Evolutionary conservation across 257 asterid genomes (phyloP).

Genomic region (Lavandula angustifolia): DNA sequence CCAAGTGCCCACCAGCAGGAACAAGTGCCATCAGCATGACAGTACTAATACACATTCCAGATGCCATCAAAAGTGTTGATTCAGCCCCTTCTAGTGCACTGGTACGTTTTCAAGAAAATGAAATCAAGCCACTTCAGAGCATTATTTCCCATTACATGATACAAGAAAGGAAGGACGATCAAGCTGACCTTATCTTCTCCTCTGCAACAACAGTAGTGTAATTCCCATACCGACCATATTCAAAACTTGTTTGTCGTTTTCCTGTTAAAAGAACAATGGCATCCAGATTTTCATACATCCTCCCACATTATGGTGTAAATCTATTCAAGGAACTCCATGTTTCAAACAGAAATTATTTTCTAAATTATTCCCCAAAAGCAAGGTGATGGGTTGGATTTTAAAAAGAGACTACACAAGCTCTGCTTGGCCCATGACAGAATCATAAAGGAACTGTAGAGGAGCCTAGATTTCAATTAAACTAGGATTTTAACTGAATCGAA

Average conservation of each 20-base stretch:
- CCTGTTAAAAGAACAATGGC: slow-evolving; percentile 49
- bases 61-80: slow-evolving; percentile 72
- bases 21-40: slow-evolving; percentile 77
- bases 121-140: slow-evolving; percentile 1
- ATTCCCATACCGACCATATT: slow-evolving; percentile 92
- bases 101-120: slow-evolving; percentile 31
- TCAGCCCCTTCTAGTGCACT: slow-evolving; percentile 98
- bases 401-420: background rate
- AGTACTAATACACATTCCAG: slow-evolving; percentile 93
- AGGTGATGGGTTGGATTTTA: background rate
- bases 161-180: background rate
- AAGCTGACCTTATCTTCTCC: slow-evolving; percentile 76
- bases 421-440: too few species aligned
- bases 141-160: background rate
- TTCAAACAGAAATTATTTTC: background rate
- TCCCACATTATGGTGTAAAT: background rate
- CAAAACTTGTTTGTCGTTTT: slow-evolving; percentile 73
- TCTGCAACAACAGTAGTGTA: slow-evolving; percentile 80
- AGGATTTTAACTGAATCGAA: too few species aligned
- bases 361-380: too few species aligned
- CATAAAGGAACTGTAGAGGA: too few species aligned
- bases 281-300: background rate
- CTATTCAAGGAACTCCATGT: background rate
- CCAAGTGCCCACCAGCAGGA: slow-evolving; percentile 91
- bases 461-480: too few species aligned